These are phyloP conservation scores for Hymenoscyphus fructigenus DNA, from an alignment of 2,329 filamentous ascomycete species.

Conservation along the genomic window DNA sequence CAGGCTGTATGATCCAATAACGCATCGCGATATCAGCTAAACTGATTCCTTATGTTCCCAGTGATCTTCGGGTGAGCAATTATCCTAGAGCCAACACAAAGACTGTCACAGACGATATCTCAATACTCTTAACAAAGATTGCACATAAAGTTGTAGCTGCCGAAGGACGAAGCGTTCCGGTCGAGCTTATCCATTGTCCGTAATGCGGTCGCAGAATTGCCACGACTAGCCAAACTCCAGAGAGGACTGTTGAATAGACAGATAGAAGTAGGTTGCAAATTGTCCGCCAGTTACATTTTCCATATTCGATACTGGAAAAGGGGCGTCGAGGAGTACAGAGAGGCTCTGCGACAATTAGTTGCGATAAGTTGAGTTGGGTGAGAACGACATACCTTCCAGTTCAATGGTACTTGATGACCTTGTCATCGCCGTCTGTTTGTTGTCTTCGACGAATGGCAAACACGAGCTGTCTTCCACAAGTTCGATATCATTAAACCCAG, in stretches of 20 bases:
- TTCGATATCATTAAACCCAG: too few relatives aligned
- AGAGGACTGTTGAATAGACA: conserved; percentile 62
- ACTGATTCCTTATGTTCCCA: conserved; percentile 64
- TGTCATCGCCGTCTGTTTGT: too few relatives aligned
- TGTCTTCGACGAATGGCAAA: too few relatives aligned
- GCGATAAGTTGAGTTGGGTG: too few relatives aligned
- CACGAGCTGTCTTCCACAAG: too few relatives aligned
- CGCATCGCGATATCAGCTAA: conserved; percentile 78
- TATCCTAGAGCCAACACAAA: conserved; percentile 76
- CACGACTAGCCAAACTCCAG: conserved; percentile 64
- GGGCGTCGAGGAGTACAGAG: too few relatives aligned
- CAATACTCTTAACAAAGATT: conserved; percentile 72
- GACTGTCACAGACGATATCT: conserved; percentile 74
- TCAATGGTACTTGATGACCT: too few relatives aligned
- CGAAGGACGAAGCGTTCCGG: conserved; percentile 52
- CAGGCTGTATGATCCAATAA: conserved; percentile 71
- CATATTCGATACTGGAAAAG: conserved; percentile 27
- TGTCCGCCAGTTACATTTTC: conserved; percentile 46
- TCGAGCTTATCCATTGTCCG: conserved; percentile 54
- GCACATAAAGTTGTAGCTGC: conserved; percentile 68
- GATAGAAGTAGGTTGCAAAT: conserved; percentile 49
- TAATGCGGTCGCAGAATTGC: conserved; percentile 63
- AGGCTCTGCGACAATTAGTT: too few relatives aligned
- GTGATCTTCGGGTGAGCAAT: conserved; percentile 67
- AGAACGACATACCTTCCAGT: too few relatives aligned